phyloP scores from a whole-genome alignment of 345 rosid genomes.

The Heritiera littoralis region DNA sequence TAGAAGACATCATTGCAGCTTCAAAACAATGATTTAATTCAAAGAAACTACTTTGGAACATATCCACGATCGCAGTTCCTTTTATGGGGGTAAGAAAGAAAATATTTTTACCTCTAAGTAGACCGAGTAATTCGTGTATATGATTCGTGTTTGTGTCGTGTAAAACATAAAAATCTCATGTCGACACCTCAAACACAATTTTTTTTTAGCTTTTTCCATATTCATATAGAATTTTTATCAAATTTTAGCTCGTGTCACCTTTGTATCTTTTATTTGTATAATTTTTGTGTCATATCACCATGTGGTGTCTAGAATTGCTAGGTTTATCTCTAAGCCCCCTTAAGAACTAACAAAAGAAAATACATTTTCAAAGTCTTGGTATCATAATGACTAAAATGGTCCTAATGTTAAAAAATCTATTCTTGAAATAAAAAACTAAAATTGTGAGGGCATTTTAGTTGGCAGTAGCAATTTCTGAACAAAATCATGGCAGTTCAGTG shows the following conservation, averaged over 20 bases:
- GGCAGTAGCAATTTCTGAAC: neutral
- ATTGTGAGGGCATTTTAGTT: neutral
- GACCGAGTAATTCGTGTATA: too few relatives aligned
- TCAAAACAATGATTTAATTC: conserved; percentile 1
- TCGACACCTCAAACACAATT: too few relatives aligned
- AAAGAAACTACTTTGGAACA: conserved; percentile 9
- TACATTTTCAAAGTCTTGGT: neutral
- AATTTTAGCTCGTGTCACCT: too few relatives aligned
- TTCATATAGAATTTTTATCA: too few relatives aligned
- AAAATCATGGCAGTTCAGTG: neutral
- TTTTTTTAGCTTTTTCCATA: too few relatives aligned
- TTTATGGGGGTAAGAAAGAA: neutral
- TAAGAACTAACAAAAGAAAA: neutral
- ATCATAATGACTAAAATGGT: neutral
- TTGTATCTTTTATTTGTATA: too few relatives aligned
- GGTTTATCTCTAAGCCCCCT: neutral
- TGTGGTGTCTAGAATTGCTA: too few relatives aligned
- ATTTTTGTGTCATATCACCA: too few relatives aligned
- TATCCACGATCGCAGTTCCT: neutral
- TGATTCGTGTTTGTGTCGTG: too few relatives aligned
- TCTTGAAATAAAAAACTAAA: neutral
- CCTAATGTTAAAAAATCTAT: neutral
- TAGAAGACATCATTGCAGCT: conserved; percentile 20
- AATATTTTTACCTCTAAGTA: neutral
- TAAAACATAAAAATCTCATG: too few relatives aligned